phyloP scores from a whole-genome alignment of 148 eudicot genomes.

The Camellia lanceoleosa region DNA sequence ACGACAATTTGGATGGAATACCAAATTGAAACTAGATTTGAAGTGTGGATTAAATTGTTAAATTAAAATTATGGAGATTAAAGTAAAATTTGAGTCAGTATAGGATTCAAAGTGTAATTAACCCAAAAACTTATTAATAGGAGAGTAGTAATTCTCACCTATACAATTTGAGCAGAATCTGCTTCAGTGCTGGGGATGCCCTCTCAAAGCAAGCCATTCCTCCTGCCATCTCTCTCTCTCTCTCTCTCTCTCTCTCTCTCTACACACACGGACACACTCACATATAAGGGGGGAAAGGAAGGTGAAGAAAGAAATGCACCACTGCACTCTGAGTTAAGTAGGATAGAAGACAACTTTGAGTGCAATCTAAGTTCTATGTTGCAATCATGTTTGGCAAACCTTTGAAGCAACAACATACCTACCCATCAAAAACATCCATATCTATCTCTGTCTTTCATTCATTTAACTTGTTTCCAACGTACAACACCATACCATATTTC shows the following conservation, averaged over 20 bases:
- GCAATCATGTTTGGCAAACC: slow-evolving; percentile 34
- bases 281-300: not conserved
- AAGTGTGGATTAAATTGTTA: too few species aligned
- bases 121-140: too few species aligned
- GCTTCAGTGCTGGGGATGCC: slow-evolving; percentile 50
- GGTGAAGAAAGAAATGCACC: slow-evolving; percentile 15
- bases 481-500: not conserved
- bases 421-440: not conserved
- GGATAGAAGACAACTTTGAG: slow-evolving; percentile 24
- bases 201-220: slow-evolving; percentile 40
- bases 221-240: slow-evolving; percentile 15
- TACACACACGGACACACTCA: not conserved
- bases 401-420: slow-evolving; percentile 39
- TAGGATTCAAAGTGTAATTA: too few species aligned
- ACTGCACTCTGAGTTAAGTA: slow-evolving; percentile 6
- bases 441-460: not conserved
- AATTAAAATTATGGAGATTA: too few species aligned
- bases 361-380: slow-evolving; percentile 31
- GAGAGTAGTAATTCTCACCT: slow-evolving; percentile 19
- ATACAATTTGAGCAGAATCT: slow-evolving; percentile 42
- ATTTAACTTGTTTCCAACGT: not conserved
- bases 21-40: too few species aligned
- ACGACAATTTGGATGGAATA: too few species aligned
- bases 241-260: slow-evolving; percentile 15
- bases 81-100: too few species aligned